Conservation (phyloP, 371 early-diverging fungal species). For the Catenaria anguillulae region DNA sequence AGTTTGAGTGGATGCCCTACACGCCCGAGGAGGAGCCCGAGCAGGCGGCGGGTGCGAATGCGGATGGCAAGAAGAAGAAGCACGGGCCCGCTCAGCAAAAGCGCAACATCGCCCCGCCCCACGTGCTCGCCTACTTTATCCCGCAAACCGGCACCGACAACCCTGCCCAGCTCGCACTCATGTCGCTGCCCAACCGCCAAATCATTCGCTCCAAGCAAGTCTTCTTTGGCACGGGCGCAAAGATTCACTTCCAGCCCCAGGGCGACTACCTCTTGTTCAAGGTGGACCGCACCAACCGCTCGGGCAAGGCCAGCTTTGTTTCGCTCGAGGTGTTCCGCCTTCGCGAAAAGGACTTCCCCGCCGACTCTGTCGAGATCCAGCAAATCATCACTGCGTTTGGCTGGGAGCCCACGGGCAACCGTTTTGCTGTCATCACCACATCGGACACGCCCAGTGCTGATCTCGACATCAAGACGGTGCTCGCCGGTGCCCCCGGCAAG, state of each 20-base stretch:
- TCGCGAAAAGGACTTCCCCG: slow-evolving; percentile 81
- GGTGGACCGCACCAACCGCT: slow-evolving; percentile 80
- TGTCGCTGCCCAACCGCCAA: slow-evolving; percentile 63
- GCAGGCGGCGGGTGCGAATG: slow-evolving; percentile 3
- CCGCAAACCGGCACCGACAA: slow-evolving; percentile 78
- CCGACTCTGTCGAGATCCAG: slow-evolving; percentile 83
- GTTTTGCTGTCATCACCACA: slow-evolving; percentile 71
- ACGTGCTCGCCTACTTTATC: slow-evolving; percentile 86
- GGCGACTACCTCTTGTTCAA: slow-evolving; percentile 83
- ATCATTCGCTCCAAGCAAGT: slow-evolving; percentile 90
- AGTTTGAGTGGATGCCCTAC: slow-evolving; percentile 82
- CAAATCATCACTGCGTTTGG: slow-evolving; percentile 63
- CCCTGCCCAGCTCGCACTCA: slow-evolving; percentile 88
- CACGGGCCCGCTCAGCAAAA: neutral
- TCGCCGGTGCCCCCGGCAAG: slow-evolving; percentile 40
- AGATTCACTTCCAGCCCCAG: slow-evolving; percentile 79
- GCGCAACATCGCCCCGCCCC: slow-evolving; percentile 33
- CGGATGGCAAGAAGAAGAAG: neutral
- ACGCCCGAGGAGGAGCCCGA: slow-evolving; percentile 20
- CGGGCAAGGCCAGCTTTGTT: slow-evolving; percentile 76
- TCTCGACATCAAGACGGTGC: slow-evolving; percentile 32
- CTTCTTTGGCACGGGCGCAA: slow-evolving; percentile 72
- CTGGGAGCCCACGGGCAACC: slow-evolving; percentile 86
- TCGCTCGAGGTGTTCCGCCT: slow-evolving; percentile 90
- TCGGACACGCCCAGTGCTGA: slow-evolving; percentile 47